phyloP scores from a whole-genome alignment of 2,329 filamentous ascomycete genomes.

The Neopestalotiopsis clavispora region DNA sequence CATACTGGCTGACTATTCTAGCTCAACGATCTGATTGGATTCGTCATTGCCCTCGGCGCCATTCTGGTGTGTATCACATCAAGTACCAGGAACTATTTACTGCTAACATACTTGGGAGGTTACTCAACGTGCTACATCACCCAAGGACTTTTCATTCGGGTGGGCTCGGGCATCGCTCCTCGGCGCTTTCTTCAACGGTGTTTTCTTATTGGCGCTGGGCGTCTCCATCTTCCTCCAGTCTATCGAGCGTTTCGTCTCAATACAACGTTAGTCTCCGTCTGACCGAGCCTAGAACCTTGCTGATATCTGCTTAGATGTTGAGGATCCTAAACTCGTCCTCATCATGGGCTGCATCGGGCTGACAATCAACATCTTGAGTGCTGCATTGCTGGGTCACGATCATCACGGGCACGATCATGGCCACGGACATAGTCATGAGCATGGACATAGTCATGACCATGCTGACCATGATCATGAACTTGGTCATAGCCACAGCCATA shows the following conservation, averaged over 20 bases:
- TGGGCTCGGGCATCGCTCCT: slow-evolving; percentile 77
- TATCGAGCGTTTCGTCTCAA: slow-evolving; percentile 69
- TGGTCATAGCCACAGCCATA: slow-evolving; percentile 29
- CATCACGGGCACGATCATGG: slow-evolving; percentile 35
- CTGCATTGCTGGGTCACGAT: slow-evolving; percentile 68
- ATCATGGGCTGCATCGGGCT: slow-evolving; percentile 73
- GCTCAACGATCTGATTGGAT: slow-evolving; percentile 73
- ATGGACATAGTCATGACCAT: slow-evolving; percentile 23
- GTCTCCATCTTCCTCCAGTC: slow-evolving; percentile 76
- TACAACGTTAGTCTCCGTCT: slow-evolving; percentile 51
- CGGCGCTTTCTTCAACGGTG: slow-evolving; percentile 81
- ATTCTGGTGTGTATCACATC: slow-evolving; percentile 54
- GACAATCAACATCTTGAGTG: slow-evolving; percentile 69
- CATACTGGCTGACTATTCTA: slow-evolving; percentile 15
- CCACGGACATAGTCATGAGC: slow-evolving; percentile 29
- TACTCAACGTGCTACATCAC: slow-evolving; percentile 59
- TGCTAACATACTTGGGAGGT: slow-evolving; percentile 45
- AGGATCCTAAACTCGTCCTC: slow-evolving; percentile 69
- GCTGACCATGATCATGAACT: background rate
- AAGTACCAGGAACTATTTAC: background rate
- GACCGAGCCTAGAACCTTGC: background rate
- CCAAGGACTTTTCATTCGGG: slow-evolving; percentile 70
- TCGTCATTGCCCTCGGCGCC: slow-evolving; percentile 68
- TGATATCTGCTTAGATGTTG: slow-evolving; percentile 52
- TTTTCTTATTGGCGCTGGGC: slow-evolving; percentile 73